phyloP scores from a whole-genome alignment of 116 monocot genomes.

The Cymodocea nodosa region DNA sequence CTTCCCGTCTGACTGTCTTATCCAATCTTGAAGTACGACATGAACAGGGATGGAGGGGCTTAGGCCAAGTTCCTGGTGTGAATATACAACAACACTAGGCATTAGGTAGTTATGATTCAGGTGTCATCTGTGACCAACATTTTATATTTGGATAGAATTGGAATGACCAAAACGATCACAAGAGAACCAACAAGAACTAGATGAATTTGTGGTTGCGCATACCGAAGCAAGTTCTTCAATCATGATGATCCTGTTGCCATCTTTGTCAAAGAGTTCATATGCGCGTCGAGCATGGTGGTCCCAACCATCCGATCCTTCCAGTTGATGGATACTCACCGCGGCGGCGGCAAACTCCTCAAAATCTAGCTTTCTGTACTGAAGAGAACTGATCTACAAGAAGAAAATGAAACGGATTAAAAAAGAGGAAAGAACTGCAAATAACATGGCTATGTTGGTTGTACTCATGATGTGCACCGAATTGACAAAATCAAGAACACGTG shows the following conservation, averaged over 20 bases:
- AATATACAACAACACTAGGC: not conserved
- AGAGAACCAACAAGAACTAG: not conserved
- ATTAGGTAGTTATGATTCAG: too few relatives aligned
- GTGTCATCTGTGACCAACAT: too few relatives aligned
- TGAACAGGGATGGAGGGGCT: slow-evolving; percentile 67
- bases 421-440: not conserved
- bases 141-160: too few relatives aligned
- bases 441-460: not conserved
- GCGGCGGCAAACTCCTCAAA: slow-evolving; percentile 80
- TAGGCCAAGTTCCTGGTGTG: slow-evolving; percentile 56
- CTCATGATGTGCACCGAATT: slow-evolving; percentile 25
- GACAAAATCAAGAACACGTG: slow-evolving; percentile 55
- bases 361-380: slow-evolving; percentile 64
- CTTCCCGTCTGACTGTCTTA: slow-evolving; percentile 76
- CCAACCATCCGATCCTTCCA: slow-evolving; percentile 61
- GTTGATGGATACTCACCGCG: slow-evolving; percentile 59
- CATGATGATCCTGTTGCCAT: slow-evolving; percentile 56
- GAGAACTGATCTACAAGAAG: slow-evolving; percentile 48
- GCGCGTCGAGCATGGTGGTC: slow-evolving; percentile 55
- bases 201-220: not conserved
- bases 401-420: not conserved
- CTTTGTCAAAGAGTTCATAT: slow-evolving; percentile 68
- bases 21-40: slow-evolving; percentile 79
- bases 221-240: slow-evolving; percentile 84
- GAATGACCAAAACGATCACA: not conserved